Evolutionary conservation across 78 protist species (phyloP), one percentile per base, ranked within the genome.

Genomic region (Dictyostelium firmibasis): DNA sequence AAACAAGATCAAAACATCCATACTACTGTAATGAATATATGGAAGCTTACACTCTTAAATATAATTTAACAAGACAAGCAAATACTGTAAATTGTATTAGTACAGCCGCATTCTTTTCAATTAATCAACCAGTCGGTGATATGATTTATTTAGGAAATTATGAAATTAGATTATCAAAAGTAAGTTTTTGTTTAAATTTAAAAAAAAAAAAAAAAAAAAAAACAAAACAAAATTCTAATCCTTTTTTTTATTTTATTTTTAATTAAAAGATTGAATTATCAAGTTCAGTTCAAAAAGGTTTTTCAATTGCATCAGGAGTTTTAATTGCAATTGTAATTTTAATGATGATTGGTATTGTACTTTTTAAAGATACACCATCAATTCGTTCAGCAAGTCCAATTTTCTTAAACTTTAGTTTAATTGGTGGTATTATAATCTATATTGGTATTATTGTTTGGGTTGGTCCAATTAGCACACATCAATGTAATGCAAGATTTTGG

Each of bases 341-440:
- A n/a, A 43, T 43, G 50, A 43, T 77, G 18, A 2, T 33, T 25
- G 81, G 84, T 86, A 44, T 74, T n/a, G 33, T 50, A 33, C 10
- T 3, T n/a, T 89, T 47, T 25, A 60, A 44, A 13, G 50, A 89
- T 29, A 50, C 82, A 27, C 82, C 72, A 14, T 81, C 94, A 10
- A 89, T 89, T 35, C 44, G 94, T 43, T 78, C 94, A 8, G 94
- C 94, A 14, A 47, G 77, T 81, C 94, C 94, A 60, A 64, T 89
- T 4, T 89, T 89, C 41, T 81, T 75, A 36, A 29, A 20, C 20
- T 72, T 81, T 11, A 43, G 82, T 4, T 36, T 89, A 31, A 16
- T 64, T 47, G 94, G 94, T 20, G 94, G 75, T n/a, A 69, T 78
- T 50, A 89, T 89, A 10, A 75, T 84, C 2, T 89, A 89, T 50